phyloP scores from a whole-genome alignment of 106 monocot species.

The Phalaenopsis aphrodite region DNA sequence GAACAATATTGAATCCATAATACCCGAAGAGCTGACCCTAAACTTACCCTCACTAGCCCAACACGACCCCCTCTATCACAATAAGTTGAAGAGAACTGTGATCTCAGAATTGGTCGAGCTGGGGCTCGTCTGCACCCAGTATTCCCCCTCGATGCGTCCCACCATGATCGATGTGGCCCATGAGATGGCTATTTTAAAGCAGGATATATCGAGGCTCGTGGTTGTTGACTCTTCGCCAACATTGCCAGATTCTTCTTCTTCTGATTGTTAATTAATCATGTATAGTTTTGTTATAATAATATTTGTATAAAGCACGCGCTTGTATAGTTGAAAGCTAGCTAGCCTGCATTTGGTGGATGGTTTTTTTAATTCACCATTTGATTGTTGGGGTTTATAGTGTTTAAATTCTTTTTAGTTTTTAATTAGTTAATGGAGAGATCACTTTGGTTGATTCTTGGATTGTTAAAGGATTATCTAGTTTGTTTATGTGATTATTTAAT shows the following conservation, averaged over 20 bases:
- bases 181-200: constrained; percentile 34
- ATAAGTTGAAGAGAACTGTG: constrained; percentile 15
- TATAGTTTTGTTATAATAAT: no score
- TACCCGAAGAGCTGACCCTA: not conserved
- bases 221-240: not conserved
- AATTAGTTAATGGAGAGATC: constrained; percentile 1
- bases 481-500: not conserved
- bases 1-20: constrained; percentile 13
- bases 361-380: not conserved
- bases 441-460: not conserved
- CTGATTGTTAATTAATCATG: not conserved
- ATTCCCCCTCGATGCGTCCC: constrained; percentile 31
- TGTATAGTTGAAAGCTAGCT: not conserved
- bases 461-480: not conserved
- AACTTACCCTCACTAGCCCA: constrained; percentile 9
- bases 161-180: constrained; percentile 53
- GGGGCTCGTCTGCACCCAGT: constrained; percentile 32
- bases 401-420: not conserved
- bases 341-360: not conserved
- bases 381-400: not conserved
- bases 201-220: constrained; percentile 23
- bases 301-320: no score
- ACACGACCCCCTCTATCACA: not conserved
- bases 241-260: not conserved
- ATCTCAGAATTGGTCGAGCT: constrained; percentile 36